Evolutionary conservation across 2,329 filamentous ascomycete species (phyloP).

Genomic region (Teratosphaeria pseudoeucalypti): DNA sequence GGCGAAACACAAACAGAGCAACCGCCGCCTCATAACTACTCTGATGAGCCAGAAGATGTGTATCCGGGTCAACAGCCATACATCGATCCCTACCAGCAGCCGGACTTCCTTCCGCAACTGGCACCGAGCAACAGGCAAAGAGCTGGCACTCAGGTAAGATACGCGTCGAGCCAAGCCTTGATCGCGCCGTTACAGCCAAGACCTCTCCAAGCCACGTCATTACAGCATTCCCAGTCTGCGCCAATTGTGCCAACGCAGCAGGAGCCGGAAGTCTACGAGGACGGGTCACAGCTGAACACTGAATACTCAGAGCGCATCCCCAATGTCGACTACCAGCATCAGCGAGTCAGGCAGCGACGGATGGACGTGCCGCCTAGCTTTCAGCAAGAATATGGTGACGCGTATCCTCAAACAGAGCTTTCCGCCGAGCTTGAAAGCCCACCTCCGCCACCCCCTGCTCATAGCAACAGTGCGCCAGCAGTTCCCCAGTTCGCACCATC

Average conservation of each 20-base stretch:
- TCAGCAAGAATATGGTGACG: constrained; percentile 18
- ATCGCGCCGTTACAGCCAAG: constrained; percentile 4
- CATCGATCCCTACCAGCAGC: constrained; percentile 38
- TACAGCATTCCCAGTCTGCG: constrained; percentile 37
- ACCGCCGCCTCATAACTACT: background rate
- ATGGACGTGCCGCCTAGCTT: constrained; percentile 18
- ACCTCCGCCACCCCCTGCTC: constrained; percentile 28
- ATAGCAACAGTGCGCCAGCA: constrained; percentile 26
- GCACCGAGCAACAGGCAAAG: constrained; percentile 21
- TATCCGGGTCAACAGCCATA: constrained; percentile 5
- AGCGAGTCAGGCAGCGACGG: constrained; percentile 16
- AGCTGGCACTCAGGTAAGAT: constrained; percentile 21
- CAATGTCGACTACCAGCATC: constrained; percentile 23
- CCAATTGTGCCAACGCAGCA: constrained; percentile 40
- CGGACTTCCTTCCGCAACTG: constrained; percentile 25
- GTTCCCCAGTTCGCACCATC: constrained; percentile 17
- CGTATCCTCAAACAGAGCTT: constrained; percentile 11
- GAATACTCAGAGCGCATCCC: constrained; percentile 25
- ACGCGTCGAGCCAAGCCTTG: constrained; percentile 8
- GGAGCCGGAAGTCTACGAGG: constrained; percentile 30
- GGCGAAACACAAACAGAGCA: background rate
- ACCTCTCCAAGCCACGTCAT: constrained; percentile 15
- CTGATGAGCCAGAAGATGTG: background rate
- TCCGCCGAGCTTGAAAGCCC: constrained; percentile 16
- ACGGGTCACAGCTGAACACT: constrained; percentile 18